phyloP scores from a whole-genome alignment of 192 early-diverging fungal genomes.

The Dimargaris cristalligena region DNA sequence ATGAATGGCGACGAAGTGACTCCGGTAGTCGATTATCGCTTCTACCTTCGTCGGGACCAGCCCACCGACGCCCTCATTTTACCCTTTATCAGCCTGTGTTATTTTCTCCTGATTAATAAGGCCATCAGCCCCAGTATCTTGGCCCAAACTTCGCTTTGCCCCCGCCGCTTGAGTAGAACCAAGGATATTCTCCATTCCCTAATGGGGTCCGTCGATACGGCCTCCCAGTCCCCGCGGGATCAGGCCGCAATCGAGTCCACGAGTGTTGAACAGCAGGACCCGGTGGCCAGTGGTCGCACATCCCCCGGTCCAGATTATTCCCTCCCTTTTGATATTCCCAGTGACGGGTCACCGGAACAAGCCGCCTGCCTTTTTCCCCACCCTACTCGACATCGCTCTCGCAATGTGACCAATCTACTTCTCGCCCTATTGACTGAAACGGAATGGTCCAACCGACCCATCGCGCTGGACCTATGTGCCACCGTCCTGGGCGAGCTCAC shows the following conservation, averaged over 20 bases:
- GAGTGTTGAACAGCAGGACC: background rate
- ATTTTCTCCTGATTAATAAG: constrained; percentile 24
- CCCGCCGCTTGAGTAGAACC: constrained; percentile 25
- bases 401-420: too few species aligned
- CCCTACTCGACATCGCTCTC: too few species aligned
- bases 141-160: constrained; percentile 23
- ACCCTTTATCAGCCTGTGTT: constrained; percentile 23
- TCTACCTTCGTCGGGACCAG: constrained; percentile 12
- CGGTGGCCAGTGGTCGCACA: too few species aligned
- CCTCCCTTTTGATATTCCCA: too few species aligned
- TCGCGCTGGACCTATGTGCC: constrained; percentile 1
- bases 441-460: background rate
- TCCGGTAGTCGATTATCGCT: background rate
- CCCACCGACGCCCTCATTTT: constrained; percentile 22
- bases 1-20: background rate
- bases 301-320: too few species aligned
- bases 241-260: background rate
- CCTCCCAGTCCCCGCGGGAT: background rate
- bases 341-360: background rate
- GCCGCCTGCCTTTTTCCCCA: background rate
- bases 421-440: background rate
- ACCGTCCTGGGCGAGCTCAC: background rate
- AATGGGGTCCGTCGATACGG: constrained; percentile 2
- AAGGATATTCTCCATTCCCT: constrained; percentile 18
- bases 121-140: constrained; percentile 25